Percentiles rank a stretch among this genome's conserved stretches.
phyloP scores from a whole-genome alignment of 768 basidiomycete species.

The Naematelia encephala region DNA sequence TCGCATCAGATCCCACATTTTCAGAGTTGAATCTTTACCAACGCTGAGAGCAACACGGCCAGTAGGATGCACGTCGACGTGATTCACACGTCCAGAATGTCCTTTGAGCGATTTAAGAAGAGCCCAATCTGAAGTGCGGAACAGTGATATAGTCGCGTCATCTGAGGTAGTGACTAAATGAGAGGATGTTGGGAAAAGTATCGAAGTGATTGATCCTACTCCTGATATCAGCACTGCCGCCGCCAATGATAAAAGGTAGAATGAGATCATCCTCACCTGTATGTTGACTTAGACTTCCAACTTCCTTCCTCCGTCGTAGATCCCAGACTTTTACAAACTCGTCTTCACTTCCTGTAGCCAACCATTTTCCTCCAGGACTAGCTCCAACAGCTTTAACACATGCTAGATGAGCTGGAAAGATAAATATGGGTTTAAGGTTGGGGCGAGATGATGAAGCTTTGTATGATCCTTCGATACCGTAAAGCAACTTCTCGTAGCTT shows the following conservation, averaged over 20 bases:
- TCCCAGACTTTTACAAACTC: slow-evolving; percentile 98
- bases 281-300: slow-evolving; percentile 92
- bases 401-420: slow-evolving; percentile 94
- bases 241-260: slow-evolving; percentile 16
- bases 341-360: slow-evolving; percentile 92
- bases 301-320: slow-evolving; percentile 80
- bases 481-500: slow-evolving; percentile 93
- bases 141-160: slow-evolving; percentile 84
- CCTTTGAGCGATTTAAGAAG: slow-evolving; percentile 83
- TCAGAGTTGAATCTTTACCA: slow-evolving; percentile 78
- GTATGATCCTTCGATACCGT: slow-evolving; percentile 71
- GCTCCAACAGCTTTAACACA: slow-evolving; percentile 87
- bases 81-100: slow-evolving; percentile 89
- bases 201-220: slow-evolving; percentile 83
- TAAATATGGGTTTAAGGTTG: slow-evolving; percentile 66
- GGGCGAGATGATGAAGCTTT: slow-evolving; percentile 50
- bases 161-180: slow-evolving; percentile 88
- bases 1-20: slow-evolving; percentile 99
- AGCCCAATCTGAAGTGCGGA: slow-evolving; percentile 90
- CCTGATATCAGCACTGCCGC: background rate
- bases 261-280: slow-evolving; percentile 60
- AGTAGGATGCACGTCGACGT: slow-evolving; percentile 84
- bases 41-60: slow-evolving; percentile 88
- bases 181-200: slow-evolving; percentile 80
- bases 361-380: slow-evolving; percentile 92